Conservation (phyloP, 805 yeast genomes). For the Candida parachauliodes region DNA sequence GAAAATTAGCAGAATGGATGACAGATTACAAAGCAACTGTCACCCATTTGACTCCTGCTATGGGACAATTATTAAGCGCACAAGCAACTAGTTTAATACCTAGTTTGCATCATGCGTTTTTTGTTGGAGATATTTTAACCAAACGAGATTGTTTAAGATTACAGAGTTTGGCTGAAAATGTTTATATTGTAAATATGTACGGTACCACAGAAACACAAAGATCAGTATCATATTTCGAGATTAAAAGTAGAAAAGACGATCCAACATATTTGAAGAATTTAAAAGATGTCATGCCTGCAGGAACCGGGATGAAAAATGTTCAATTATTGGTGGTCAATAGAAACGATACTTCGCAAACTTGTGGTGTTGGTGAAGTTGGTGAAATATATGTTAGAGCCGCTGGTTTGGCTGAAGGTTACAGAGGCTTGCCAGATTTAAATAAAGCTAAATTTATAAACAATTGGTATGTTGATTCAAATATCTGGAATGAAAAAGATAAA, state of each 20-base stretch:
- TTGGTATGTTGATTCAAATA: constrained; percentile 76
- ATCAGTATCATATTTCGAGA: constrained; percentile 92
- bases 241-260: constrained; percentile 67
- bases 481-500: constrained; percentile 60
- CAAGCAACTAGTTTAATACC: constrained; percentile 90
- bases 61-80: constrained; percentile 96
- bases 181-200: constrained; percentile 91
- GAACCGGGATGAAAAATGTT: constrained; percentile 94
- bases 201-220: constrained; percentile 99
- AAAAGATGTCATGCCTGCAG: constrained; percentile 98
- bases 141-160: constrained; percentile 94
- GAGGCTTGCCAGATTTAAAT: constrained; percentile 86
- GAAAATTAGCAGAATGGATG: constrained; percentile 97
- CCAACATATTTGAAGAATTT: constrained; percentile 72
- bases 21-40: constrained; percentile 85
- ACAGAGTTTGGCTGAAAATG: constrained; percentile 89
- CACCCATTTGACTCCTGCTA: constrained; percentile 97
- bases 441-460: constrained; percentile 82
- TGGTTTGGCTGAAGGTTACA: constrained; percentile 94
- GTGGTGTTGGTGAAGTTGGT: constrained; percentile 99
- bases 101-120: constrained; percentile 88
- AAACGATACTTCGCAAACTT: constrained; percentile 79
- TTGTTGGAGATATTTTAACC: constrained; percentile 96
- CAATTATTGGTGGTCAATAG: constrained; percentile 92
- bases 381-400: constrained; percentile 98